A percentile compares a stretch with the other conserved stretches of the same genome.
These are phyloP conservation scores for Arthrobotrys pseudoclavata DNA, from an alignment of 2,329 filamentous ascomycete genomes.

Conservation along the genomic window DNA sequence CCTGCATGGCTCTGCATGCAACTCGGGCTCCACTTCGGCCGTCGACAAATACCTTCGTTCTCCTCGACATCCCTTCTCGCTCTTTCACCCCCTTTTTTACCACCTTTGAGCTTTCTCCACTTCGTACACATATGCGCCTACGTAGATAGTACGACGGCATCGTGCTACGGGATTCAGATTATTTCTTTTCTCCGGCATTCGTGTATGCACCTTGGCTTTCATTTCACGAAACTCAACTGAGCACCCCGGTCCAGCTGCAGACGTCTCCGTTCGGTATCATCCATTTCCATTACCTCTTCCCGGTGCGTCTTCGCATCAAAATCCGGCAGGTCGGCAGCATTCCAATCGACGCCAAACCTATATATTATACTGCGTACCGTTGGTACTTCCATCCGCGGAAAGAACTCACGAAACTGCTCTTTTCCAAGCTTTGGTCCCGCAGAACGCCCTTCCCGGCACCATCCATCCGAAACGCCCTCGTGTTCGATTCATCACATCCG, in stretches of 20 bases:
- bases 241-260: constrained; percentile 15
- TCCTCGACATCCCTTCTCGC: too few species aligned
- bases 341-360: constrained; percentile 2
- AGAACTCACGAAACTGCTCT: constrained; percentile 1
- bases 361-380: not conserved
- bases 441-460: constrained; percentile 4
- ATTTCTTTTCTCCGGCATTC: too few species aligned
- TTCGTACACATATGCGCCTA: not conserved
- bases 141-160: not conserved
- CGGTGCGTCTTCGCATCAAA: not conserved
- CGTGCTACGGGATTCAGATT: constrained; percentile 7
- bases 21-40: too few species aligned
- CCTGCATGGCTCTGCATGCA: too few species aligned
- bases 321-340: constrained; percentile 11
- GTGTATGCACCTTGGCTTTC: not conserved
- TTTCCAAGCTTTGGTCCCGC: constrained; percentile 13
- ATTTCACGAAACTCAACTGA: constrained; percentile 3
- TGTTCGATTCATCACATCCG: not conserved
- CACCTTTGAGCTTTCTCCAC: not conserved
- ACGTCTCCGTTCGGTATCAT: constrained; percentile 23
- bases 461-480: constrained; percentile 9
- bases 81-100: too few species aligned
- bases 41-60: not conserved
- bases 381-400: not conserved
- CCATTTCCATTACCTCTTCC: not conserved